A percentile compares a stretch with the other conserved stretches of the same genome.
These are phyloP conservation scores for Leccinum griseonigrum DNA, from an alignment of 1,284 basidiomycete species.

Conservation along the genomic window DNA sequence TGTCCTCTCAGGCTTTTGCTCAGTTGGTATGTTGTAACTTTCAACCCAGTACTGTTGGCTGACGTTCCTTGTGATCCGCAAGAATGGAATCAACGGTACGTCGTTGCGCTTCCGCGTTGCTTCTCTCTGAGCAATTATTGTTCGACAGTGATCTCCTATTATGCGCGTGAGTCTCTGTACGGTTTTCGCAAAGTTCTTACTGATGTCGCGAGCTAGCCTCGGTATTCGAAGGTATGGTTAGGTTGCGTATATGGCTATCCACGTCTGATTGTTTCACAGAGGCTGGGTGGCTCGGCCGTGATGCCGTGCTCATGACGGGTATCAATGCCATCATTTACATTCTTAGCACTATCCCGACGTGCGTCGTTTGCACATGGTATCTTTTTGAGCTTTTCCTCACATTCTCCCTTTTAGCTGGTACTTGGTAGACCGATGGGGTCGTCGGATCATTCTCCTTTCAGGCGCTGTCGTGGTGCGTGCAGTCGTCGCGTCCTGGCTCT, in stretches of 20 bases:
- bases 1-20: slow-evolving; percentile 96
- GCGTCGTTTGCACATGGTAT: slow-evolving; percentile 27
- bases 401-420: slow-evolving; percentile 70
- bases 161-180: slow-evolving; percentile 67
- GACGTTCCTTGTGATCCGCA: slow-evolving; percentile 12
- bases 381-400: slow-evolving; percentile 1
- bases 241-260: background rate
- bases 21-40: slow-evolving; percentile 61
- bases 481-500: slow-evolving; percentile 2
- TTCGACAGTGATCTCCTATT: slow-evolving; percentile 84
- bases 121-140: slow-evolving; percentile 9
- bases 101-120: slow-evolving; percentile 1
- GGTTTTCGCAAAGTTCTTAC: slow-evolving; percentile 7
- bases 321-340: slow-evolving; percentile 91
- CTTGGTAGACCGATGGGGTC: slow-evolving; percentile 90
- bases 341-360: slow-evolving; percentile 81
- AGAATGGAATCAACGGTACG: slow-evolving; percentile 90
- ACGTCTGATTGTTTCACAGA: slow-evolving; percentile 45
- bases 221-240: slow-evolving; percentile 73
- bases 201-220: slow-evolving; percentile 46
- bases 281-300: slow-evolving; percentile 96
- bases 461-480: slow-evolving; percentile 80
- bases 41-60: background rate
- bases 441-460: slow-evolving; percentile 86
- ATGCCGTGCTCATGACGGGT: slow-evolving; percentile 97